These are phyloP conservation scores for Tetrahymena malaccensis DNA, from an alignment of 73 alveolate species.

Conservation along the genomic window DNA sequence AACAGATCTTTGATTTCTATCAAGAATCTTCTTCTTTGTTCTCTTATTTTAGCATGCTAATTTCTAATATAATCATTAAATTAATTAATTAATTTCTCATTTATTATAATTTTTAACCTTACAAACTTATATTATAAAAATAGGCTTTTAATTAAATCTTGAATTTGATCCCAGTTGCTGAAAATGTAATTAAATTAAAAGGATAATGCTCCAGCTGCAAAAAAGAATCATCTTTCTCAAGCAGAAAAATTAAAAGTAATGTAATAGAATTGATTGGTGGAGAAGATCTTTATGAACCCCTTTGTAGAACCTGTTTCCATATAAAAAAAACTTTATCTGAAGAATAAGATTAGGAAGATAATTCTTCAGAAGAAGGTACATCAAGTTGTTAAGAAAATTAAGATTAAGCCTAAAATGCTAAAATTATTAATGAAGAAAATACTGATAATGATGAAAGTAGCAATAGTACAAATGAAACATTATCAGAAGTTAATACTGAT, in stretches of 20 bases:
- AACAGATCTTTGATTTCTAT: background rate
- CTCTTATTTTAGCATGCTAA: background rate
- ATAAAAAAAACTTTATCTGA: background rate
- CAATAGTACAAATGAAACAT: background rate
- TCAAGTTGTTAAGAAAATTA: background rate
- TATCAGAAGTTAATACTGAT: background rate
- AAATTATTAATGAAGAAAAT: background rate
- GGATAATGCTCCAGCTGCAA: slow-evolving; percentile 85
- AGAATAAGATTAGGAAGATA: background rate
- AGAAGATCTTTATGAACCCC: slow-evolving; percentile 86
- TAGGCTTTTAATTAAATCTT: slow-evolving; percentile 68
- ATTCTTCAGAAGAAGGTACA: background rate
- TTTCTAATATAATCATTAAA: background rate
- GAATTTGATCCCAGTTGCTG: slow-evolving; percentile 82
- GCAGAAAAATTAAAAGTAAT: slow-evolving; percentile 57
- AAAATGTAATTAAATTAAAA: slow-evolving; percentile 72
- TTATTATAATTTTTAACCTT: background rate
- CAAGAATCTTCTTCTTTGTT: background rate
- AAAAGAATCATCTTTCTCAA: slow-evolving; percentile 70
- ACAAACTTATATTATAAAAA: background rate
- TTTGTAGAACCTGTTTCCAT: slow-evolving; percentile 85
- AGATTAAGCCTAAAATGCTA: background rate
- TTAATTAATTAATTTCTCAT: background rate
- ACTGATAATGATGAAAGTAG: background rate
- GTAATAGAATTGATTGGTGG: slow-evolving; percentile 89